phyloP scores from a whole-genome alignment of 2,329 filamentous ascomycete species.

The Exophiala phaeomuriformis region DNA sequence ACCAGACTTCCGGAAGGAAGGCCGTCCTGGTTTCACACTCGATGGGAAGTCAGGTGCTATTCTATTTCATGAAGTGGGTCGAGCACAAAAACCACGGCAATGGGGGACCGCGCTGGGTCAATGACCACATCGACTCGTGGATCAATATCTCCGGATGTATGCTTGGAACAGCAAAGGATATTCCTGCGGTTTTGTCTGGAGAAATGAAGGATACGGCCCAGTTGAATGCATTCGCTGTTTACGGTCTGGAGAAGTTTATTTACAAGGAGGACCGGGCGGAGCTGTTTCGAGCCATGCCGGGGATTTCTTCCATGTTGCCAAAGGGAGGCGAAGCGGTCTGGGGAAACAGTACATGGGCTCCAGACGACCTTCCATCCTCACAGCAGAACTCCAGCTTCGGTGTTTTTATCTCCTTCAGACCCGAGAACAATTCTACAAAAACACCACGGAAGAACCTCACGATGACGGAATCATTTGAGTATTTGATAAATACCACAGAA shows the following conservation, averaged over 20 bases:
- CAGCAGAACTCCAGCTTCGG: conserved; percentile 56
- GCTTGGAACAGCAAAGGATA: conserved; percentile 85
- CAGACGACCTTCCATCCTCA: conserved; percentile 72
- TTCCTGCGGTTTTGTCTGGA: conserved; percentile 84
- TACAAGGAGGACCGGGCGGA: conserved; percentile 84
- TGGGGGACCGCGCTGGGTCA: conserved; percentile 83
- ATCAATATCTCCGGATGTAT: conserved; percentile 98
- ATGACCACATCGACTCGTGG: conserved; percentile 84
- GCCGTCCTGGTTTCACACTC: conserved; percentile 84
- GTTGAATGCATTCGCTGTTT: conserved; percentile 91
- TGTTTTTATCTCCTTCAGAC: conserved; percentile 75
- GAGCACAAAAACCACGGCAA: conserved; percentile 68
- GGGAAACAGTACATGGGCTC: conserved; percentile 81
- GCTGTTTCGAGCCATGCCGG: conserved; percentile 94
- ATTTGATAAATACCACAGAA: conserved; percentile 70
- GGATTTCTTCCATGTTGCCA: conserved; percentile 91
- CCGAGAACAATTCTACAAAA: conserved; percentile 49
- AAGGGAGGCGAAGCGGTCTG: conserved; percentile 92
- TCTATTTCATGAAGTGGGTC: conserved; percentile 74
- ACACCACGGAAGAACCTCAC: conserved; percentile 64
- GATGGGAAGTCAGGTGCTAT: conserved; percentile 93
- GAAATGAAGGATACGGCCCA: conserved; percentile 99
- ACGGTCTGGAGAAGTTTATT: conserved; percentile 91
- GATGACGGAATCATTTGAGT: conserved; percentile 66
- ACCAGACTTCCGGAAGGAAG: conserved; percentile 67